Base-by-base conservation (phyloP, 495 filamentous ascomycete genomes). In the Echria macrotheca region DNA sequence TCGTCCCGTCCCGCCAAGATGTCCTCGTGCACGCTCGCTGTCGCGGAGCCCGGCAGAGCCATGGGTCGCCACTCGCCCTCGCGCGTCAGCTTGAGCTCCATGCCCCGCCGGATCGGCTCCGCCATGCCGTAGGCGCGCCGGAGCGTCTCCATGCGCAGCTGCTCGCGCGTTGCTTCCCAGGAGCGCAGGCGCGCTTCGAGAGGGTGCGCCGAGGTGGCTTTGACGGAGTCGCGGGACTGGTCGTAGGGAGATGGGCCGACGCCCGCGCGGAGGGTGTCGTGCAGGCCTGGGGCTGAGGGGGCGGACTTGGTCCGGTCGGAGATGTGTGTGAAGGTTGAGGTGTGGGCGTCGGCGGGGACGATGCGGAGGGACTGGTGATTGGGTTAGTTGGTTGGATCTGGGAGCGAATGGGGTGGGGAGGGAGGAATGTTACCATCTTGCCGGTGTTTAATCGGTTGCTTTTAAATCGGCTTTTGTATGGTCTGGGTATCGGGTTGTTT, bases 61-160 rank as follows among this genome's bases (percentile, higher is more conserved):
- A 71, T 49, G 3, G 75, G 76, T 53, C 68, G 69, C 77, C 76
- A 79, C 52, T 69, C 65, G 33, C 80, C 75, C 40, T 72, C 72
- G 31, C 71, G 64, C 1, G 80, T 77, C 60, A 95, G 89, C 77
- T 86, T 86, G 59, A 95, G 71, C 75, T 98, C 91, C 91, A 98
- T 98, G 28, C 84, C 86, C n/a, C 91, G 81, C 12, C 87, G 80
- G 53, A 96, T 80, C 8, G 91, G 91, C 79, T 96, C 91, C n/a
- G 84, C 87, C 49, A 96, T 88, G 36, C 91, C 91, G 66, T 85
- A 96, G 25, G 84, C 79, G 47, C 89, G 86, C 37, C 89, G 80
- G 63, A 96, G 78, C 25, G 76, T 68, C 70, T 90, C 82, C 89
- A 94, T 94, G 73, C 91, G 90, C 65, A 96, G 63, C 4, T 69